Percentiles rank a stretch among this genome's conserved stretches.
Conservation (phyloP, 2,329 filamentous ascomycete genomes). For the Exophiala bonariae region DNA sequence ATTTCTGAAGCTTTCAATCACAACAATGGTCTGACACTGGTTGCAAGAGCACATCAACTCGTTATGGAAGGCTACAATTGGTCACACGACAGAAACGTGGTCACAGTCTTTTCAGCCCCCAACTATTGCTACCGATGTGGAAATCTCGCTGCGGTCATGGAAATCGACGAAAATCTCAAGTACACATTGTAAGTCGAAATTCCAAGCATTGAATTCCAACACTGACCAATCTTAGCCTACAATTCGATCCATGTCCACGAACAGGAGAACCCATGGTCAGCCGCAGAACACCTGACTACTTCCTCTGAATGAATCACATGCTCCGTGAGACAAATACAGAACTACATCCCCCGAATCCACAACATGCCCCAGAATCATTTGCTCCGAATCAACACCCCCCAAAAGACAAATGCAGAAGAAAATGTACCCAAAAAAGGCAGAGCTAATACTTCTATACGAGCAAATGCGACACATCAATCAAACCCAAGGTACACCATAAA, state of each 20-base stretch:
- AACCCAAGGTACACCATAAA: no score
- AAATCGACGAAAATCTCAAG: conserved; percentile 98
- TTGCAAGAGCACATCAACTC: conserved; percentile 94
- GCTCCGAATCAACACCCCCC: no score
- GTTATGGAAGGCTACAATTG: conserved; percentile 99
- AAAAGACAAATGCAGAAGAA: no score
- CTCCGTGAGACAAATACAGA: no score
- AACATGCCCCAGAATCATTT: no score
- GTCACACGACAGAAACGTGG: conserved; percentile 97
- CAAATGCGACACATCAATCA: no score
- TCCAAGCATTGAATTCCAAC: conserved; percentile 1
- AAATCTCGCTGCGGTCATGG: conserved; percentile 99
- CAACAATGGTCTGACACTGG: conserved; percentile 94
- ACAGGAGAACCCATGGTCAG: conserved; percentile 99
- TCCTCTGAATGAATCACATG: conserved; percentile 74
- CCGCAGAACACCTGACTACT: conserved; percentile 95
- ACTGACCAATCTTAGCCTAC: conserved; percentile 64
- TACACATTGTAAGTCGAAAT: conserved; percentile 88
- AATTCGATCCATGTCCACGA: conserved; percentile 97
- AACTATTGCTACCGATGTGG: conserved; percentile 97
- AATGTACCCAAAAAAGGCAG: no score
- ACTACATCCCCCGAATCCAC: no score
- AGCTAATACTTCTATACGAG: no score
- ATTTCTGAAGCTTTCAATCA: conserved; percentile 99
- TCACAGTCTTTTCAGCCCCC: conserved; percentile 90